A percentile compares a stretch with the other conserved stretches of the same genome.
phyloP scores from a whole-genome alignment of 371 early-diverging fungal genomes.

The Saksenaea oblongispora region DNA sequence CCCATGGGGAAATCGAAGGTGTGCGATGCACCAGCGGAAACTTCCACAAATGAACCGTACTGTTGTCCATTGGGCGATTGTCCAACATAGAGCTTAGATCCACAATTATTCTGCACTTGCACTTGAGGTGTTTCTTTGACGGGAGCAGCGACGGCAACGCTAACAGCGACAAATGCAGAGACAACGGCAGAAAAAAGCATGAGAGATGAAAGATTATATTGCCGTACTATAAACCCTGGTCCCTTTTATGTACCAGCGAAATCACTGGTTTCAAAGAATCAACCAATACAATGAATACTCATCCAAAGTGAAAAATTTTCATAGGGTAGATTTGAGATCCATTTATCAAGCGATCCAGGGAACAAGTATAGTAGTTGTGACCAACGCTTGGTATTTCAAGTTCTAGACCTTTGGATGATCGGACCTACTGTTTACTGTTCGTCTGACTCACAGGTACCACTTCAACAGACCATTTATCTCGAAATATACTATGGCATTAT shows the following conservation, averaged over 20 bases:
- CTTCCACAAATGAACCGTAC: conserved; percentile 13
- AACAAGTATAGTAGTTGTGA: background rate
- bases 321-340: background rate
- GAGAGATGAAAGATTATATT: background rate
- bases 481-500: too few relatives aligned
- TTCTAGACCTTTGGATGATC: too few relatives aligned
- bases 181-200: conserved; percentile 8
- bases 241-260: background rate
- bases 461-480: too few relatives aligned
- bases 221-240: background rate
- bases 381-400: too few relatives aligned
- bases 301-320: background rate
- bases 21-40: conserved; percentile 13
- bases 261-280: background rate
- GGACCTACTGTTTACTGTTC: too few relatives aligned
- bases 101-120: conserved; percentile 16
- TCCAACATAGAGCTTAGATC: conserved; percentile 13
- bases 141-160: conserved; percentile 12
- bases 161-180: background rate
- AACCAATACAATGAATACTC: background rate
- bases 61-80: conserved; percentile 17
- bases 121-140: background rate
- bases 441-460: too few relatives aligned
- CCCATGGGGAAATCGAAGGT: conserved; percentile 12
- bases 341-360: background rate